Conservation (phyloP, 306 rosid species). For the Corylus avellana region DNA sequence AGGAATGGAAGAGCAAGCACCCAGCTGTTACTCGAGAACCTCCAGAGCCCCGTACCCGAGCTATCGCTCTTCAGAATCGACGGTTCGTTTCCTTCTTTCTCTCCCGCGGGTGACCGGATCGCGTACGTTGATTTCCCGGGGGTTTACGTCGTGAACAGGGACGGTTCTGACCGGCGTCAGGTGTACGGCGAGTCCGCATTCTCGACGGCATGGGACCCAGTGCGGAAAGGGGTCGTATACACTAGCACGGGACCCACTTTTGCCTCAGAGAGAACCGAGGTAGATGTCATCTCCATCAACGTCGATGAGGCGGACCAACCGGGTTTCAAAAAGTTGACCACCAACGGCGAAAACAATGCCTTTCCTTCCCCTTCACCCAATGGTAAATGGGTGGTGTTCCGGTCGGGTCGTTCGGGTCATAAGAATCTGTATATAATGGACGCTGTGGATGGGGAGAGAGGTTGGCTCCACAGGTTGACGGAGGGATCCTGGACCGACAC, state of each 20-base stretch:
- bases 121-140: slow-evolving; percentile 65
- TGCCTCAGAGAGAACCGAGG: slow-evolving; percentile 57
- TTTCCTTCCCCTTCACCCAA: slow-evolving; percentile 74
- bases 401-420: slow-evolving; percentile 71
- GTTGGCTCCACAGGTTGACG: slow-evolving; percentile 50
- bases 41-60: slow-evolving; percentile 51
- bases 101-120: slow-evolving; percentile 63
- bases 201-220: slow-evolving; percentile 73
- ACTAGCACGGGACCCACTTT: slow-evolving; percentile 66
- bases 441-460: slow-evolving; percentile 55
- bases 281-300: slow-evolving; percentile 61
- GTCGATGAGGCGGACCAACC: slow-evolving; percentile 32
- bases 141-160: slow-evolving; percentile 57
- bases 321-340: slow-evolving; percentile 51
- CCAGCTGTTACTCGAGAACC: slow-evolving; percentile 51
- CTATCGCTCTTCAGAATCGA: slow-evolving; percentile 60
- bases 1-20: slow-evolving; percentile 26
- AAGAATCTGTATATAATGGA: slow-evolving; percentile 80
- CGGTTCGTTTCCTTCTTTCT: slow-evolving; percentile 76
- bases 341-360: slow-evolving; percentile 77
- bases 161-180: slow-evolving; percentile 64
- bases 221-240: slow-evolving; percentile 59
- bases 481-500: slow-evolving; percentile 81
- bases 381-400: slow-evolving; percentile 78
- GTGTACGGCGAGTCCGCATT: slow-evolving; percentile 50